phyloP scores from a whole-genome alignment of 2,329 filamentous ascomycete genomes.

The Sporothrix curviconia region DNA sequence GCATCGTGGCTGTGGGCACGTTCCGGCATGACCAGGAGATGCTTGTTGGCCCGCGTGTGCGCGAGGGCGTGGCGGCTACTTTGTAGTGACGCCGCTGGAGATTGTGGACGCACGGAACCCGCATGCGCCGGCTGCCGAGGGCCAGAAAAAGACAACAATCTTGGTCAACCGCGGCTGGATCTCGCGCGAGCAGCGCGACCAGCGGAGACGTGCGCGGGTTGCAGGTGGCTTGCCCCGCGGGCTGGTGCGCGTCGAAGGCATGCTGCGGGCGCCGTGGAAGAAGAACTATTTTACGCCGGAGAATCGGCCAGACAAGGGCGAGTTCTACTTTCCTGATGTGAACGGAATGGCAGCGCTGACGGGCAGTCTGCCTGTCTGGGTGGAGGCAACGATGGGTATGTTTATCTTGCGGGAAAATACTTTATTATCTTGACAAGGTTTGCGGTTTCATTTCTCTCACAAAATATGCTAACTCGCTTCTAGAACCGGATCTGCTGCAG shows the following conservation, averaged over 20 bases:
- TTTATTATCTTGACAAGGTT: no score
- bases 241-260: slow-evolving; percentile 71
- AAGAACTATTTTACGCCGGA: slow-evolving; percentile 97
- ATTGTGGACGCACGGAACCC: slow-evolving; percentile 4
- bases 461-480: background rate
- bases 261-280: slow-evolving; percentile 86
- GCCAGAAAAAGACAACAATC: slow-evolving; percentile 39
- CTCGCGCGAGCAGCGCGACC: slow-evolving; percentile 61
- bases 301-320: slow-evolving; percentile 73
- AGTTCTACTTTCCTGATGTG: slow-evolving; percentile 95
- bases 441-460: background rate
- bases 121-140: no score
- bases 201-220: slow-evolving; percentile 55
- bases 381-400: slow-evolving; percentile 90
- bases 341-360: slow-evolving; percentile 78
- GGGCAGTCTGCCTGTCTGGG: slow-evolving; percentile 83
- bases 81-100: slow-evolving; percentile 88
- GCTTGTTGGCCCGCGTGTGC: slow-evolving; percentile 84
- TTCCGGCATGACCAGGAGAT: slow-evolving; percentile 90
- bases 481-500: slow-evolving; percentile 72
- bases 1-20: slow-evolving; percentile 66
- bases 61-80: slow-evolving; percentile 81
- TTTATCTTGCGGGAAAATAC: no score
- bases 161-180: slow-evolving; percentile 93
- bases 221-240: slow-evolving; percentile 60